Evolutionary conservation across 306 rosid species (phyloP).

Genomic region (Vigna trinervia): DNA sequence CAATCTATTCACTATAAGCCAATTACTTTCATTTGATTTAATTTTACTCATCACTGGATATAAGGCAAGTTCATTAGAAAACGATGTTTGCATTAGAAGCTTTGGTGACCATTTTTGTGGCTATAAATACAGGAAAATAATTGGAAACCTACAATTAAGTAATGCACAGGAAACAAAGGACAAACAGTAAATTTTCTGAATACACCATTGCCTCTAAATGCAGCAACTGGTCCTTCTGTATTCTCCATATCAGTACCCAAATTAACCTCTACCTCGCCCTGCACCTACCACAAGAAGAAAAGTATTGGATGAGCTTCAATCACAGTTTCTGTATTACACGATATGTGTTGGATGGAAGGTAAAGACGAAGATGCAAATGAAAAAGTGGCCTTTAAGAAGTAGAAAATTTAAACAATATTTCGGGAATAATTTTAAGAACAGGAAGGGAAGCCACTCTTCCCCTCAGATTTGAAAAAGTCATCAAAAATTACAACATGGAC

Average conservation of each 20-base stretch:
- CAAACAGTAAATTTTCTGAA: constrained; percentile 30
- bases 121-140: constrained; percentile 33
- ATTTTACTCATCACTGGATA: neutral
- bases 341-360: neutral
- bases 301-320: constrained; percentile 25
- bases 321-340: constrained; percentile 21
- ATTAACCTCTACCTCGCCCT: constrained; percentile 76
- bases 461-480: neutral
- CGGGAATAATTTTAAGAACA: neutral
- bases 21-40: neutral
- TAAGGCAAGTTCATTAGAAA: constrained; percentile 15
- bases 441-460: neutral
- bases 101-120: constrained; percentile 23
- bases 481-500: neutral
- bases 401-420: neutral
- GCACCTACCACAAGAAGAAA: constrained; percentile 52
- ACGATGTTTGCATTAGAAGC: constrained; percentile 17
- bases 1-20: too few relatives aligned
- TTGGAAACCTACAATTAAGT: constrained; percentile 25
- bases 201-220: constrained; percentile 56
- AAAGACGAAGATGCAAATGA: neutral
- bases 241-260: constrained; percentile 33
- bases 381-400: neutral
- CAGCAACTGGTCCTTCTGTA: constrained; percentile 51
- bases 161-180: constrained; percentile 34